Evolutionary conservation across 257 asterid genomes (phyloP), one percentile per base, ranked within the genome.

Genomic region (Ocimum tenuiflorum): DNA sequence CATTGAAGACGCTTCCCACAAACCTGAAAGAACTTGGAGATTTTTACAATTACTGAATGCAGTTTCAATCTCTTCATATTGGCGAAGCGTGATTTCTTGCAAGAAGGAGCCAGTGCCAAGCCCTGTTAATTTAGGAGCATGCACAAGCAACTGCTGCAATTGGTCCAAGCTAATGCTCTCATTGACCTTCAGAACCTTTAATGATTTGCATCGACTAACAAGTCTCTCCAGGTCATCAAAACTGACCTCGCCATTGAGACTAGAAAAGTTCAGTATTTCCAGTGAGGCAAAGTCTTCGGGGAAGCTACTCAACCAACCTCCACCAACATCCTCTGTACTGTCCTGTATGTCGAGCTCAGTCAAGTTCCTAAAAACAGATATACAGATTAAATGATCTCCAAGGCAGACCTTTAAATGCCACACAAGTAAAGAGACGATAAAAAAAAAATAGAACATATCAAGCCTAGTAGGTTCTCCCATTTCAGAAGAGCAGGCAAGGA

Each of bases 301-400:
- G 72, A 90, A 90, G 79, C 86, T 73, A 76, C 90, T 84, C 53
- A 90, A 76, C 96, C 96, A 90, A 66, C 76, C 74, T 49, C 87
- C 96, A 47, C 70, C 68, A 14, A 75, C 56, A 33, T 88, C 96
- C 58, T 82, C 88, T 11, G 81, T 74, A 74, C 86, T 74, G 79
- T 90, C 97, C 58, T 86, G 91, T 58, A 90, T 81, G 81, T 90
- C 82, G 48, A 90, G 95, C 83, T 90, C 97, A n/a, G 78, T 90
- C 88, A 89, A 82, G 75, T 76, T 83, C 95, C 96, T 89, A 78
- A 35, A 69, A 68, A 52, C 73, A 66, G 52, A 67, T 47, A 17
- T 6, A 68, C 19, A 24, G 46, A 67, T 54, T 13, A 63, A 45
- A 65, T 29, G 1, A 63, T 33, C 61, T 70, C 35, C 4, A 51